Base-by-base conservation (phyloP, 257 asterid species). In the Capsicum rhomboideum region DNA sequence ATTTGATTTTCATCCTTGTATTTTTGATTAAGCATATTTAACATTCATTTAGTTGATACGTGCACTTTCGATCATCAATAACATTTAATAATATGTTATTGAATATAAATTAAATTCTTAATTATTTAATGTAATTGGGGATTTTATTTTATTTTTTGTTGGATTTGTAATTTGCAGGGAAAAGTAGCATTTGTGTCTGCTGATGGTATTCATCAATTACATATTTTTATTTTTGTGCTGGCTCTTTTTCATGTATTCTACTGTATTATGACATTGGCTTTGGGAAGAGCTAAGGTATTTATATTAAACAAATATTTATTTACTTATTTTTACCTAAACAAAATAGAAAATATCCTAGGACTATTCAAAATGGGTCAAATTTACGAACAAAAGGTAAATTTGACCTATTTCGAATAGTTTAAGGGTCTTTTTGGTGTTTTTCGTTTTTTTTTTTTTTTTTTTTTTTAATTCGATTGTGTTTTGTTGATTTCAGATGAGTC, bases 131-230 rank as follows among this genome's bases (percentile, higher is more conserved):
- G 37, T 18, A 42, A 44, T 9, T 1, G 16, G 52, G 28, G 6
- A 40, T 6, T 34, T 34, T 34, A 40, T 40, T 40, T 10, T 77
- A 13, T 8, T 67, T 21, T 14, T 46, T 21, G 20, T 46, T 46
- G 16, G 2, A 23, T 58, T n/a, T 28, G 7, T 14, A 63, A 13
- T 64, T 80, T 86, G 56, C 94, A 95, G 98, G 97, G 93, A 4
- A 84, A 91, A 85, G 97, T 93, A 0, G 87, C 97, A 0, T 90
- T 95, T 87, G 88, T 95, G 49, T 93, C 98, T 8, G 26, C 94
- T 0, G 96, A 95, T 67, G 96, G 96, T 0, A 90, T 95, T 58
- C 95, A 94, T 85, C 97, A 95, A 86, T 89, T 95, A 11, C 97
- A 95, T 64, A 93, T 93, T 26, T 95, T 95, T 90, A 94, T 95